phyloP scores from a whole-genome alignment of 495 filamentous ascomycete genomes.

The Aspergillus sclerotiicarbonarius region DNA sequence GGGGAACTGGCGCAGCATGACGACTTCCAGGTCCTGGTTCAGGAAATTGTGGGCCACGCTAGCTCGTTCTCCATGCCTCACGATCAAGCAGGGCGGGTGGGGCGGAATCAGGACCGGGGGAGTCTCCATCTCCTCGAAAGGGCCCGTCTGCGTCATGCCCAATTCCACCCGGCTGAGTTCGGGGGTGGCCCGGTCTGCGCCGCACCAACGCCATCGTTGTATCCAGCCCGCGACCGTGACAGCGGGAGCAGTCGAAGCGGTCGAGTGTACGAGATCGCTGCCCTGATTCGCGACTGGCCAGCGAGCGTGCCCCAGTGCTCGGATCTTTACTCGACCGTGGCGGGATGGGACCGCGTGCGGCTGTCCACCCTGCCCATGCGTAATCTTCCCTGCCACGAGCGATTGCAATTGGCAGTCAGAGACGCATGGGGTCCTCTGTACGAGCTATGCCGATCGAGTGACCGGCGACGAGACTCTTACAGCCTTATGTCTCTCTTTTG shows the following conservation, averaged over 20 bases:
- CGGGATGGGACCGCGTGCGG: constrained; percentile 8
- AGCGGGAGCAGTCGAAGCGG: constrained; percentile 13
- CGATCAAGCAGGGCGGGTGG: constrained; percentile 3
- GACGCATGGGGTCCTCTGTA: constrained; percentile 19
- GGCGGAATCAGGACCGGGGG: constrained; percentile 14
- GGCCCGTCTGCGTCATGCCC: constrained; percentile 41
- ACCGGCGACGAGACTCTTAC: constrained; percentile 12
- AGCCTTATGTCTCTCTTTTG: constrained; percentile 15
- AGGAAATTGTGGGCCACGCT: constrained; percentile 38
- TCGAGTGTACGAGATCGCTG: constrained; percentile 16
- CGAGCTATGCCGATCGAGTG: constrained; percentile 10
- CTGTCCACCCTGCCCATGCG: not conserved
- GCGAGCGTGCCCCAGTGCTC: not conserved
- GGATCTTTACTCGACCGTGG: constrained; percentile 4
- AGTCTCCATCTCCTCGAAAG: constrained; percentile 35
- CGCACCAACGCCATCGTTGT: constrained; percentile 20
- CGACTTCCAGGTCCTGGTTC: constrained; percentile 39
- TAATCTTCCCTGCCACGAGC: constrained; percentile 3
- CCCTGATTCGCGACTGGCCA: constrained; percentile 17
- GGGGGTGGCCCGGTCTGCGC: constrained; percentile 44
- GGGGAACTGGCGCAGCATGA: constrained; percentile 49
- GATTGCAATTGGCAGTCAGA: constrained; percentile 10
- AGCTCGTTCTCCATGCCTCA: constrained; percentile 12
- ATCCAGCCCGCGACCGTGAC: constrained; percentile 17
- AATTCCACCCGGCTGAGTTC: constrained; percentile 46